phyloP scores from a whole-genome alignment of 106 monocot species.

The Vanilla planifolia region DNA sequence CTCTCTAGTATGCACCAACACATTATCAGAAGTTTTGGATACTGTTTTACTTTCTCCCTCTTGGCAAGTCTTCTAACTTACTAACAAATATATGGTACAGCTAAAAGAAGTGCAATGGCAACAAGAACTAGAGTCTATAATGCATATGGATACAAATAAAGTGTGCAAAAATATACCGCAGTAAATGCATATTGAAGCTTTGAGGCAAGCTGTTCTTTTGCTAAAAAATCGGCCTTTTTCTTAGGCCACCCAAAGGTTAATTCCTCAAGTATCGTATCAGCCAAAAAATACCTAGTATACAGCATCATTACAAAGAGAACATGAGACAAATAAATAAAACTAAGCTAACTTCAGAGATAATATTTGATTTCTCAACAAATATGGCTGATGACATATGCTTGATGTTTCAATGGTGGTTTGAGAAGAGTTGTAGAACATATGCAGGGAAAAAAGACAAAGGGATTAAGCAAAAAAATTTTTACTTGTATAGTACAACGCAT shows the following conservation, averaged over 20 bases:
- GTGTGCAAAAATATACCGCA: conserved; percentile 40
- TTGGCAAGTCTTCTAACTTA: too few species aligned
- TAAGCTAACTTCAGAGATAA: not conserved
- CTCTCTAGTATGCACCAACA: too few species aligned
- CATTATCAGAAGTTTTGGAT: too few species aligned
- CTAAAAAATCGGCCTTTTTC: conserved; percentile 46
- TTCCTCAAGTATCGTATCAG: conserved; percentile 90
- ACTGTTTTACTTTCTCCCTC: too few species aligned
- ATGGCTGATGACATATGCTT: not conserved
- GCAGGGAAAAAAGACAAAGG: not conserved
- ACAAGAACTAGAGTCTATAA: not conserved
- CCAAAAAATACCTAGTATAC: conserved; percentile 76
- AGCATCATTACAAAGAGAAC: not conserved
- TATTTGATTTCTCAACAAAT: not conserved
- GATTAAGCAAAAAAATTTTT: not conserved
- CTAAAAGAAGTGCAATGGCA: too few species aligned
- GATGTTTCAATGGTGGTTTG: not conserved
- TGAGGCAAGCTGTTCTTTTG: conserved; percentile 55
- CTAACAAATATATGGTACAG: too few species aligned
- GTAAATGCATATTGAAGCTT: conserved; percentile 77
- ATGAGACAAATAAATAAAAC: not conserved
- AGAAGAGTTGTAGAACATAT: not conserved
- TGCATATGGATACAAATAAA: not conserved
- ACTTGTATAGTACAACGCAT: too few species aligned
- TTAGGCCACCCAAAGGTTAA: conserved; percentile 97